These are phyloP conservation scores for Fusarium musae DNA, from an alignment of 2,329 filamentous ascomycete genomes.

Conservation along the genomic window DNA sequence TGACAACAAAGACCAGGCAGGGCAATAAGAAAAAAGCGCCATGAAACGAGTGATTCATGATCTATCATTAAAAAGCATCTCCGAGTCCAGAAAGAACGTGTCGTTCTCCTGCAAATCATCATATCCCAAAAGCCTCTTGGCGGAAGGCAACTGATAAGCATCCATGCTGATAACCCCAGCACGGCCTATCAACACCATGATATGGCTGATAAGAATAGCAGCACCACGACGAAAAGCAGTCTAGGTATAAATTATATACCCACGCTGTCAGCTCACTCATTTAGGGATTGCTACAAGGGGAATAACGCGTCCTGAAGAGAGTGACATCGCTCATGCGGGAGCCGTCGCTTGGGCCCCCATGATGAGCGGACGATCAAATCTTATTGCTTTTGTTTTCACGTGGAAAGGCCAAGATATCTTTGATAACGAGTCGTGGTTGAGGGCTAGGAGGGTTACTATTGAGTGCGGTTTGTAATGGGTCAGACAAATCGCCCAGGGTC, in stretches of 20 bases:
- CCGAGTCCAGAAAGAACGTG: neutral
- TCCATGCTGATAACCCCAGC: slow-evolving; percentile 30
- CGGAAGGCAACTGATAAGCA: slow-evolving; percentile 41
- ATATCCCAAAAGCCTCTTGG: slow-evolving; percentile 4
- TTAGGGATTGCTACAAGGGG: slow-evolving; percentile 10
- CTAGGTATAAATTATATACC: slow-evolving; percentile 11
- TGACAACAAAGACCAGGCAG: neutral
- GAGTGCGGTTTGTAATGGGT: slow-evolving; percentile 31
- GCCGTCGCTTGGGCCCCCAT: neutral
- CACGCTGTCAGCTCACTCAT: slow-evolving; percentile 5
- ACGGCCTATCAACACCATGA: slow-evolving; percentile 7
- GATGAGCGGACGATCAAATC: neutral
- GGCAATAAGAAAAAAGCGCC: neutral
- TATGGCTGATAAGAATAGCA: slow-evolving; percentile 33
- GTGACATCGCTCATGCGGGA: slow-evolving; percentile 21
- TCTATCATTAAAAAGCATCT: slow-evolving; percentile 14
- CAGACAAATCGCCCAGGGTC: slow-evolving; percentile 30
- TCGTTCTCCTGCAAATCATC: slow-evolving; percentile 3
- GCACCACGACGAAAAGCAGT: neutral
- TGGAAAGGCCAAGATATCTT: neutral
- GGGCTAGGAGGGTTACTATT: neutral
- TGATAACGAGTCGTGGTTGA: slow-evolving; percentile 3
- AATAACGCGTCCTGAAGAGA: slow-evolving; percentile 10
- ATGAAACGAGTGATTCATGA: slow-evolving; percentile 8
- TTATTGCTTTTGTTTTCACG: slow-evolving; percentile 29